Conservation (phyloP, 2,329 filamentous ascomycete genomes). For the Fusarium scirpi region DNA sequence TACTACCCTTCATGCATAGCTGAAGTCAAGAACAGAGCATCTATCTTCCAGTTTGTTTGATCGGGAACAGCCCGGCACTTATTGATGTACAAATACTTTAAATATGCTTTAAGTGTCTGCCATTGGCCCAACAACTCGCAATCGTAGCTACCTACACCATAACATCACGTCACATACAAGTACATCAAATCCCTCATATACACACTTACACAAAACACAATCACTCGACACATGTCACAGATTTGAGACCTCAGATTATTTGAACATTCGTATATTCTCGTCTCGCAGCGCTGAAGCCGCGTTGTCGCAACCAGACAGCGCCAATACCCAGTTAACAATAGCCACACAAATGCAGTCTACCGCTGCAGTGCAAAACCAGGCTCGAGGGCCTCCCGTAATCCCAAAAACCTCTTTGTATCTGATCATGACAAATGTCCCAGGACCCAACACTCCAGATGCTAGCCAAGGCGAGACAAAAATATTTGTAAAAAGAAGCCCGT, state of each 20-base stretch:
- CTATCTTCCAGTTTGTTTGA: neutral
- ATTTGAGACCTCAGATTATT: constrained; percentile 12
- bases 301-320: constrained; percentile 50
- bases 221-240: neutral
- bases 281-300: constrained; percentile 50
- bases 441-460: constrained; percentile 50
- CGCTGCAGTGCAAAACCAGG: constrained; percentile 53
- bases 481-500: constrained; percentile 38
- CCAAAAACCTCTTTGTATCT: constrained; percentile 50
- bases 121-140: neutral
- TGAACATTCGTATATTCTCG: constrained; percentile 56
- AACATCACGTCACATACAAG: neutral
- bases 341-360: constrained; percentile 48
- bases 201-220: neutral
- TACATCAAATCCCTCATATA: neutral
- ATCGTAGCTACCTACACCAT: neutral
- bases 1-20: neutral
- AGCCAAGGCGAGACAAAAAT: constrained; percentile 45
- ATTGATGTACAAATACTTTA: neutral
- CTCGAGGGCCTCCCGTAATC: constrained; percentile 49
- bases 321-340: constrained; percentile 52
- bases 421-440: constrained; percentile 51
- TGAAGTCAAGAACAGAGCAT: neutral
- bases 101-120: neutral
- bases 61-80: neutral